These are phyloP conservation scores for Pyropia yezoensis DNA, from an alignment of 23 red algal species.

Conservation along the genomic window DNA sequence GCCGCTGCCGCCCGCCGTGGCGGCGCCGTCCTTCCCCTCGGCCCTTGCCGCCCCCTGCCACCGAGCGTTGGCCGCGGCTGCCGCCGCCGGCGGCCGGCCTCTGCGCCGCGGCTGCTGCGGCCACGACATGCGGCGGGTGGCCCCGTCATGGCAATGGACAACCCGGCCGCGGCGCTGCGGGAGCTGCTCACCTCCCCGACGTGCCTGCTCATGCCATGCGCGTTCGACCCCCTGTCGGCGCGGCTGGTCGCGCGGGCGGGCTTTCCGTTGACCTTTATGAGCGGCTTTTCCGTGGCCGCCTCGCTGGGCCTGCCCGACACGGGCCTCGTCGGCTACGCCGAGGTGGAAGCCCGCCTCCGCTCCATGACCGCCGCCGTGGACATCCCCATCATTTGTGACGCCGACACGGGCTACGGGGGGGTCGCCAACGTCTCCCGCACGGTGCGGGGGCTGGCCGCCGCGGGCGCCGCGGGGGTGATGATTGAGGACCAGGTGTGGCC, in stretches of 20 bases:
- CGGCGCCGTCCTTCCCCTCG: no score
- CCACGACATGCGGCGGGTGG: no score
- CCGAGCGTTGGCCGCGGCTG: no score
- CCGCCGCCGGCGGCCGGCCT: no score
- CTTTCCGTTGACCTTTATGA: conserved; percentile 85
- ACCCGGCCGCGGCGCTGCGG: no score
- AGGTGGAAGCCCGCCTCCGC: conserved; percentile 41
- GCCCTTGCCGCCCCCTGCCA: no score
- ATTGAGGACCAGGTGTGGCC: conserved; percentile 90
- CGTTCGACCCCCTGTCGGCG: conserved; percentile 78
- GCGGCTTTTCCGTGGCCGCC: conserved; percentile 73
- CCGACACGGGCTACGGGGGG: conserved; percentile 87
- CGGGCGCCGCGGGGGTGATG: conserved; percentile 77
- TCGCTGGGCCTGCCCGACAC: conserved; percentile 76
- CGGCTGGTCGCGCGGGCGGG: conserved; percentile 52
- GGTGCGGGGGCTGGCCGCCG: conserved; percentile 46
- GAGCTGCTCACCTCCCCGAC: no score
- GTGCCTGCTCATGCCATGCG: conserved; percentile 71
- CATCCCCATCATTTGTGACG: conserved; percentile 80
- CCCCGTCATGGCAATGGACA: no score
- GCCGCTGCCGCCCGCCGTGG: no score
- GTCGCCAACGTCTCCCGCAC: conserved; percentile 72
- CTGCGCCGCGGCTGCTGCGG: no score
- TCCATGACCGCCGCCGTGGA: conserved; percentile 36
- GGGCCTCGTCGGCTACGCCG: conserved; percentile 66